Percentiles rank a stretch among this genome's conserved stretches.
Evolutionary conservation across 768 basidiomycete species (phyloP).

Genomic region (Boletus edulis): DNA sequence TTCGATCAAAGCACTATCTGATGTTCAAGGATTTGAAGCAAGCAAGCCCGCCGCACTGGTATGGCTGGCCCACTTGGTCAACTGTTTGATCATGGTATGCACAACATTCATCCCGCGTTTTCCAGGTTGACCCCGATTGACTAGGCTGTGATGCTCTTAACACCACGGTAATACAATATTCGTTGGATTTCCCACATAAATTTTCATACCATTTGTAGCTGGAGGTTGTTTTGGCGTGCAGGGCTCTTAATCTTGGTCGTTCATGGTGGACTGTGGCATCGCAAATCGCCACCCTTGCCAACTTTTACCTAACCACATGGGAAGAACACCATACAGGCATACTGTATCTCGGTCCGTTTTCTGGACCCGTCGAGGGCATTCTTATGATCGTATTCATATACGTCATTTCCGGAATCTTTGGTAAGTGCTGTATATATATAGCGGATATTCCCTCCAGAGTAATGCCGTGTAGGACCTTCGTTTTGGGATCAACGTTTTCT

Average conservation of each 20-base stretch:
- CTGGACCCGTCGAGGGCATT: slow-evolving; percentile 96
- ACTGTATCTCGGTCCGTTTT: slow-evolving; percentile 89
- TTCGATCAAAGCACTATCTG: neutral
- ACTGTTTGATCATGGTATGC: slow-evolving; percentile 94
- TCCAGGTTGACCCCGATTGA: neutral
- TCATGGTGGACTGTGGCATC: slow-evolving; percentile 98
- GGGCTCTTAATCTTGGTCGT: slow-evolving; percentile 75
- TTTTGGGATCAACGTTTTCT: slow-evolving; percentile 80
- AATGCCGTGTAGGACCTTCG: slow-evolving; percentile 50
- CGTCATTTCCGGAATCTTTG: slow-evolving; percentile 72
- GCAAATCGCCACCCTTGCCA: slow-evolving; percentile 65
- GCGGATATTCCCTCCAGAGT: too few species aligned
- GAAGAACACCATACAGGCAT: slow-evolving; percentile 90
- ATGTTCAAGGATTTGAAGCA: slow-evolving; percentile 43
- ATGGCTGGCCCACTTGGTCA: slow-evolving; percentile 98
- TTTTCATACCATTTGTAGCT: slow-evolving; percentile 27
- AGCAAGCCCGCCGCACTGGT: slow-evolving; percentile 92
- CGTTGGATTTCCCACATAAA: neutral
- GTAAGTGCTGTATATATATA: slow-evolving; percentile 35
- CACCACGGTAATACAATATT: slow-evolving; percentile 63
- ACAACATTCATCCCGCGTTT: neutral
- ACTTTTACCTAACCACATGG: slow-evolving; percentile 77
- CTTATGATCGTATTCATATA: slow-evolving; percentile 80
- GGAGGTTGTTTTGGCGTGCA: neutral
- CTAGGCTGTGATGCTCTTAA: slow-evolving; percentile 91